A percentile compares a stretch with the other conserved stretches of the same genome.
Evolutionary conservation across 139 green algal genomes (phyloP).

Genomic region (Chlamydomonas incerta): DNA sequence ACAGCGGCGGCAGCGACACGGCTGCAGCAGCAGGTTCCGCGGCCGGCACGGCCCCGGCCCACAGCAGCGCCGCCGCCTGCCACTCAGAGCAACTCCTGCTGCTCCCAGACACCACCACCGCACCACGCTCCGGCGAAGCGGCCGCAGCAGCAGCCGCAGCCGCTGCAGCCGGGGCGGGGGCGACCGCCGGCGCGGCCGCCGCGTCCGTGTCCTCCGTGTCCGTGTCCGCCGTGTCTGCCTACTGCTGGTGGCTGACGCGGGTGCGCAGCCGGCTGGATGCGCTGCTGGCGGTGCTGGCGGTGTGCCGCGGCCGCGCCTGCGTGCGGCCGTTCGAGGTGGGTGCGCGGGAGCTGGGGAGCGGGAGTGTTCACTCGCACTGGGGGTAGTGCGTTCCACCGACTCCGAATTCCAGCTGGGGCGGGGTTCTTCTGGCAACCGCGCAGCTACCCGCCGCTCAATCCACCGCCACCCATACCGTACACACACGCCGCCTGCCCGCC

Average conservation of each 20-base stretch:
- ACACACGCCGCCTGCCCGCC: not conserved
- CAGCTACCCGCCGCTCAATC: not conserved
- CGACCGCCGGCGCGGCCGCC: not conserved
- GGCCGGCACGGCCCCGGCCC: too few species aligned
- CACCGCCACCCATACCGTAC: not conserved
- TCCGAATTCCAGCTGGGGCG: not conserved
- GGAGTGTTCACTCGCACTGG: too few species aligned
- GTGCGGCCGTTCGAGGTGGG: slow-evolving; percentile 6
- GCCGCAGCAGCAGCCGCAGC: not conserved
- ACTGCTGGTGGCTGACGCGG: not conserved
- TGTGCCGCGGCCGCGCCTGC: slow-evolving; percentile 4
- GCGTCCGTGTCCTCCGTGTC: too few species aligned
- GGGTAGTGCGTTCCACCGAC: too few species aligned
- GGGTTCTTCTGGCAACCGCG: not conserved
- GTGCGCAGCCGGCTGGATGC: slow-evolving; percentile 16
- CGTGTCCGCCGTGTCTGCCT: not conserved
- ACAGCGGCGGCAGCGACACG: too few species aligned
- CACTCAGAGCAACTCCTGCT: too few species aligned
- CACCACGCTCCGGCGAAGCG: too few species aligned
- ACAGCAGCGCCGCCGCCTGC: not conserved
- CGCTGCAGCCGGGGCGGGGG: not conserved
- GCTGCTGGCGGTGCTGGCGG: slow-evolving; percentile 39
- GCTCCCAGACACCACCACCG: too few species aligned
- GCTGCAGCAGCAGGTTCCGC: too few species aligned
- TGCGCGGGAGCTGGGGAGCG: too few species aligned